Base-by-base conservation (phyloP, 345 rosid genomes). In the Citrus glauca region DNA sequence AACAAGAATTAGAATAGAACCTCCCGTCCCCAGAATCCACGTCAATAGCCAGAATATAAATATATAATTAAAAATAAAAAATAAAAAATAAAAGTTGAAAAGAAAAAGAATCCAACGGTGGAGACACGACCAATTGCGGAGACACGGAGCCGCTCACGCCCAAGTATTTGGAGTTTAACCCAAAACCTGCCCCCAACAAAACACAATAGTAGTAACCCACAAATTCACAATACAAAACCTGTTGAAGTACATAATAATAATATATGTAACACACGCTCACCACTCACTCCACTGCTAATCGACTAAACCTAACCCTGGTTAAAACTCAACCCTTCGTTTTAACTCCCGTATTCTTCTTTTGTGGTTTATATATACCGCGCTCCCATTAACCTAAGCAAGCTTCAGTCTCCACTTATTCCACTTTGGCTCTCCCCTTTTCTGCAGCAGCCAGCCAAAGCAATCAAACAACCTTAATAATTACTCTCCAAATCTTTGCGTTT, bases 141-240 rank as follows among this genome's bases (percentile, higher is more conserved):
- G 87, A 95, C 93, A 89, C 94, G 97, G 92, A 93, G 91, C 97
- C 96, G 99, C 90, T 86, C 69, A 57, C 80, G 85, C 93, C 97
- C 92, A 92, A 75, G 82, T 80, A 88, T 81, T 90, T 88, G 97
- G 99, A 92, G 91, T 95, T 89, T 81, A 69, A 77, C 76, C 84
- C 66, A 53, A 55, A 37, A 4, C 72, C 53, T 75, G 74, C 68
- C 69, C 69, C 69, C 79, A 17, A 40, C 50, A 13, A 78, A 16
- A 37, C 62, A 50, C 25, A 57, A 10, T 7, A 14, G 8, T 32
- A 57, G 69, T 57, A 68, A 68, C 57, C 38, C 73, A 67, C 22
- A 53, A 5, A 5, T 53, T 4, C 57, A 5, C 50, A 45, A 45
- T 0, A 11, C 50, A 45, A 45, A 45, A 3, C 50, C 14, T 45